Percentiles rank a stretch among this genome's conserved stretches.
Conservation (phyloP, 192 early-diverging fungal genomes). For the Spizellomyces sp. region DNA sequence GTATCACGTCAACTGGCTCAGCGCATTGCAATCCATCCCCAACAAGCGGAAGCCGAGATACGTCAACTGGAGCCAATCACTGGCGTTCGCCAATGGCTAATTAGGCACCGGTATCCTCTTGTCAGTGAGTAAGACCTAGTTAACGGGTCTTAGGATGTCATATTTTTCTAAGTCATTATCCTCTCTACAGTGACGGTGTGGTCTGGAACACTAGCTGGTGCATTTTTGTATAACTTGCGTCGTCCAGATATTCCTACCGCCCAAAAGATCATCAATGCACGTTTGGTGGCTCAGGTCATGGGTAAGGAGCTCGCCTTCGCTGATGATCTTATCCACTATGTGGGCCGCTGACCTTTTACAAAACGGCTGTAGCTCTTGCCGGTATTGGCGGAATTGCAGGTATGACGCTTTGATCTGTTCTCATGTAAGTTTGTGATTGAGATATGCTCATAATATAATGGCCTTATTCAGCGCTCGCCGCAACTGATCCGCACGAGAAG, state of each 20-base stretch:
- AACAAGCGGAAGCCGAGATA: not conserved
- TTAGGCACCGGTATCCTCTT: conserved; percentile 23
- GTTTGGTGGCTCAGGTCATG: conserved; percentile 29
- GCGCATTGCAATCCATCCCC: not conserved
- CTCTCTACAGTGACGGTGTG: conserved; percentile 7
- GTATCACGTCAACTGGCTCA: conserved; percentile 12
- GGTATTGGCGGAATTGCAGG: conserved; percentile 28
- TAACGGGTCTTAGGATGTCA: not conserved
- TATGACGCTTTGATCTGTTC: not conserved
- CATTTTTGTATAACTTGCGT: conserved; percentile 23
- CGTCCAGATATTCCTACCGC: conserved; percentile 19
- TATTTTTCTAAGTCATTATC: not conserved
- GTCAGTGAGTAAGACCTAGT: conserved; percentile 11
- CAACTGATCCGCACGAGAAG: conserved; percentile 19
- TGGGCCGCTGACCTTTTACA: not conserved
- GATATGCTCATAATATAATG: no score
- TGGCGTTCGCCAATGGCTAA: conserved; percentile 15
- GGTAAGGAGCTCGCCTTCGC: not conserved
- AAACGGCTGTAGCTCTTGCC: conserved; percentile 7
- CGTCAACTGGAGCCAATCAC: conserved; percentile 3
- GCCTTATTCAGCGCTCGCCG: conserved; percentile 7
- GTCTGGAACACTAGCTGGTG: conserved; percentile 21
- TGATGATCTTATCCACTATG: not conserved
- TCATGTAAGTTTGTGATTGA: not conserved
- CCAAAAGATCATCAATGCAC: conserved; percentile 36